Evolutionary conservation across 2,329 filamentous ascomycete genomes (phyloP).

Genomic region (Pseudogymnoascus sp.): DNA sequence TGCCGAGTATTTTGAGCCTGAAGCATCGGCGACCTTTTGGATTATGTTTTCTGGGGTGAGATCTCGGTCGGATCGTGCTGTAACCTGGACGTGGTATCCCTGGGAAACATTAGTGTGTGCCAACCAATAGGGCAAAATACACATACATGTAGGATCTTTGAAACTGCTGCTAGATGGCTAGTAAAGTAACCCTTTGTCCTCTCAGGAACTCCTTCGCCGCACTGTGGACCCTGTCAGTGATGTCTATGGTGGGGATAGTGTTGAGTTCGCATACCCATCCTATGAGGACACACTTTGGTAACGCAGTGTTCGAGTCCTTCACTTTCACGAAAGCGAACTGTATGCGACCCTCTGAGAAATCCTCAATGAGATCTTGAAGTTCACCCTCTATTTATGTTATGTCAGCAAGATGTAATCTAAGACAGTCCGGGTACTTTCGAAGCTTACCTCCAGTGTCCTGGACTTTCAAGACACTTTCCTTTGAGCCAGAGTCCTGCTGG

Average conservation of each 20-base stretch:
- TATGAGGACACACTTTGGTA: slow-evolving; percentile 89
- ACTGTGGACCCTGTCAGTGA: slow-evolving; percentile 42
- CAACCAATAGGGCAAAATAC: slow-evolving; percentile 12
- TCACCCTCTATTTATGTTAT: slow-evolving; percentile 64
- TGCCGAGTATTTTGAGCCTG: slow-evolving; percentile 85
- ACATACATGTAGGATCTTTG: slow-evolving; percentile 76
- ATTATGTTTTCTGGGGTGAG: slow-evolving; percentile 81
- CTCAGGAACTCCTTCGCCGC: slow-evolving; percentile 95
- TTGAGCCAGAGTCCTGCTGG: slow-evolving; percentile 68
- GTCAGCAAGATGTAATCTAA: slow-evolving; percentile 13
- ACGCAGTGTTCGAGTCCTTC: slow-evolving; percentile 81
- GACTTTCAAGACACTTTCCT: slow-evolving; percentile 93
- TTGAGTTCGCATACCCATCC: slow-evolving; percentile 56
- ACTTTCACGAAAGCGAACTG: slow-evolving; percentile 97
- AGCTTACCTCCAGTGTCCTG: slow-evolving; percentile 73
- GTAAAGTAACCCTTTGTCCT: slow-evolving; percentile 98
- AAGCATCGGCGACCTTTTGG: slow-evolving; percentile 89
- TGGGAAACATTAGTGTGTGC: slow-evolving; percentile 23
- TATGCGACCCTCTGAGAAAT: slow-evolving; percentile 92
- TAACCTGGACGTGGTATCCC: slow-evolving; percentile 97
- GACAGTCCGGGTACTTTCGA: neutral
- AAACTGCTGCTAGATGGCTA: slow-evolving; percentile 81
- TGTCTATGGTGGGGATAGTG: neutral
- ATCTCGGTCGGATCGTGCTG: slow-evolving; percentile 83
- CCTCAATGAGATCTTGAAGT: slow-evolving; percentile 79